Conservation (phyloP, 352 stramenopile genomes). For the Phytophthora idaei region DNA sequence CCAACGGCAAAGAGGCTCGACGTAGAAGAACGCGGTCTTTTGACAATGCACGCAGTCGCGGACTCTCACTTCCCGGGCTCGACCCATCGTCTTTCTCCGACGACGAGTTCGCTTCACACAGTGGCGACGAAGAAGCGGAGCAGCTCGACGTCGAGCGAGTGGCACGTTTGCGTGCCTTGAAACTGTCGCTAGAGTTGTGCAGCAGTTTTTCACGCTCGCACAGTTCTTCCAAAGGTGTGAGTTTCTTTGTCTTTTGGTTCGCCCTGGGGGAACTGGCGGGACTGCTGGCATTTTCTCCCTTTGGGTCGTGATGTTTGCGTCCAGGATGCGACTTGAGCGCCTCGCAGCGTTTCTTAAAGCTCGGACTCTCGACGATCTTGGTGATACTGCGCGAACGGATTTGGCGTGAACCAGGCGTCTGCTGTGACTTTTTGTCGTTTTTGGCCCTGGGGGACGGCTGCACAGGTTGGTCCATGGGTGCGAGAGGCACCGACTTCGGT, state of each 20-base stretch:
- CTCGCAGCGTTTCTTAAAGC: constrained; percentile 52
- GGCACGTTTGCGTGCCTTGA: constrained; percentile 4
- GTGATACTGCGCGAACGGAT: constrained; percentile 45
- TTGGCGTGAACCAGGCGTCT: constrained; percentile 5
- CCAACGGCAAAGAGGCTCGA: constrained; percentile 22
- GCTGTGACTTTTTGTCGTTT: constrained; percentile 11
- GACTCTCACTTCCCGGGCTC: constrained; percentile 3
- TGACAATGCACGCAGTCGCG: constrained; percentile 10
- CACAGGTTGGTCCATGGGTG: background rate
- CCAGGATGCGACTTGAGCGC: constrained; percentile 34
- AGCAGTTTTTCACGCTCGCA: constrained; percentile 37
- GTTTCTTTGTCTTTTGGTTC: constrained; percentile 24
- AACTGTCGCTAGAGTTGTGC: constrained; percentile 13
- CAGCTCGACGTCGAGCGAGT: constrained; percentile 4
- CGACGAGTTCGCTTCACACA: constrained; percentile 12
- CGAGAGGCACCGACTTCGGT: constrained; percentile 5
- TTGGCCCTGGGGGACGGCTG: background rate
- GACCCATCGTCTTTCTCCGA: constrained; percentile 20
- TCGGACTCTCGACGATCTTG: constrained; percentile 47
- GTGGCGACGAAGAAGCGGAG: background rate
- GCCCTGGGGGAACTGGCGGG: background rate
- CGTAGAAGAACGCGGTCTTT: constrained; percentile 18
- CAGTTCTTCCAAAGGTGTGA: constrained; percentile 38
- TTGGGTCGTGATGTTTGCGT: constrained; percentile 28
- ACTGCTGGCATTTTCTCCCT: constrained; percentile 9